Evolutionary conservation across 345 rosid genomes (phyloP), one percentile per base, ranked within the genome.

Genomic region (Barbarea vulgaris): DNA sequence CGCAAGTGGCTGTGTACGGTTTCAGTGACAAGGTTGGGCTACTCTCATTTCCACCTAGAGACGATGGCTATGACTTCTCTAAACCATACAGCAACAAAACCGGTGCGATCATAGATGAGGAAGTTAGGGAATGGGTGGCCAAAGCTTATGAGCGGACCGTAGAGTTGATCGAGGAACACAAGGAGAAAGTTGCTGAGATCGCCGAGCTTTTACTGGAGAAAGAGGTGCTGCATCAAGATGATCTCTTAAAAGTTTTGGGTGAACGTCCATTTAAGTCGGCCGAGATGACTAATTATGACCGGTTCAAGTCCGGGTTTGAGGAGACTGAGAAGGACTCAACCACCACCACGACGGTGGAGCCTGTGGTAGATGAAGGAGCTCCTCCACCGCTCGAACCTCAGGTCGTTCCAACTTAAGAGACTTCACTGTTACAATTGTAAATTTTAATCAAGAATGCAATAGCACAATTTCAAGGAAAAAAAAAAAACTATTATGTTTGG

Each of bases 21-120:
- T 95, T 95, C 74, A 95, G 99, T 18, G 97, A 92, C 53, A 95
- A 95, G 76, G 97, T 95, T 8, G 99, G 99, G 17, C 90, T 95
- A 21, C 93, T 92, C 60, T 95, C 99, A 1, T 95, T 95, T 69
- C 99, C 99, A 1, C 98, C 71, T 21, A 86, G 88, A 76, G 97
- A 90, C 1, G 97, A 90, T 53, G 69, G 79, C 3, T 83, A 83
- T 17, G 97, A 89, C 83, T 83, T 90, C 90, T 76, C 61, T 14
- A 92, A 92, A 84, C 97, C 99, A 1, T 95, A 92, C 73, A 90
- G 99, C 89, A 92, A 84, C 83, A 88, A 89, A 83, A 92, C 96
- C 0, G 96, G 93, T 3, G 97, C 91, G 6, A 80, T 95, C 60
- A 92, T 95, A 33, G 99, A 95, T 59, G 27, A 17, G 6, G 99